Percentiles rank a stretch among this genome's conserved stretches.
phyloP scores from a whole-genome alignment of 164 flowering plant species.

The Annona cherimola region DNA sequence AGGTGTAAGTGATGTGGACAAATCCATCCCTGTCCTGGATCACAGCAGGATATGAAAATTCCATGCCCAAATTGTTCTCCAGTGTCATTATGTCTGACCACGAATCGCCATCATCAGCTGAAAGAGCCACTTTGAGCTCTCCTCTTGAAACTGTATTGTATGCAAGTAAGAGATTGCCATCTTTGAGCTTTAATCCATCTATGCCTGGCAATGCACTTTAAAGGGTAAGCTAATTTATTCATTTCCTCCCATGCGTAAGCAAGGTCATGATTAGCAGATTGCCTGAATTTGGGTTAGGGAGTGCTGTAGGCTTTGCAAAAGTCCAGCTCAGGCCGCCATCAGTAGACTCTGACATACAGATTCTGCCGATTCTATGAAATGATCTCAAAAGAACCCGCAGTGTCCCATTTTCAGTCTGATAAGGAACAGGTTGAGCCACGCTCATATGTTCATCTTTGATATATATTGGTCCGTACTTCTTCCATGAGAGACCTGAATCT shows the following conservation, averaged over 20 bases:
- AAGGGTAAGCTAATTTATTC: background rate
- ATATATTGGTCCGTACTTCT: conserved; percentile 75
- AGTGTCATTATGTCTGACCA: conserved; percentile 70
- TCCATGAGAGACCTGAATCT: conserved; percentile 78
- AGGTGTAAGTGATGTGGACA: conserved; percentile 20
- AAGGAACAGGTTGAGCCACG: conserved; percentile 94
- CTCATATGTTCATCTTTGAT: conserved; percentile 47
- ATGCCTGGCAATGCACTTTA: conserved; percentile 44
- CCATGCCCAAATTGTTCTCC: conserved; percentile 63
- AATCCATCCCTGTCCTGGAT: conserved; percentile 32
- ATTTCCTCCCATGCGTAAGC: background rate
- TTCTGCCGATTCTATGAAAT: conserved; percentile 46
- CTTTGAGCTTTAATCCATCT: conserved; percentile 79
- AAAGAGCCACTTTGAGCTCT: conserved; percentile 68
- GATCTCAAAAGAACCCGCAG: conserved; percentile 73
- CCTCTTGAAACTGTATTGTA: conserved; percentile 83
- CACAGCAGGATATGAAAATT: conserved; percentile 94
- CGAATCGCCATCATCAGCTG: conserved; percentile 75
- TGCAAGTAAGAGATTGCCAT: conserved; percentile 67
- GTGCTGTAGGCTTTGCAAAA: conserved; percentile 59
- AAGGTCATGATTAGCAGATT: background rate
- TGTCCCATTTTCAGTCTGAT: conserved; percentile 56
- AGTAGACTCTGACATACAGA: conserved; percentile 83
- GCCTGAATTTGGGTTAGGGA: conserved; percentile 97
- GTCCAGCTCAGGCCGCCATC: conserved; percentile 81